Base-by-base conservation (phyloP, 805 yeast species). In the Kuraishia hungarica region DNA sequence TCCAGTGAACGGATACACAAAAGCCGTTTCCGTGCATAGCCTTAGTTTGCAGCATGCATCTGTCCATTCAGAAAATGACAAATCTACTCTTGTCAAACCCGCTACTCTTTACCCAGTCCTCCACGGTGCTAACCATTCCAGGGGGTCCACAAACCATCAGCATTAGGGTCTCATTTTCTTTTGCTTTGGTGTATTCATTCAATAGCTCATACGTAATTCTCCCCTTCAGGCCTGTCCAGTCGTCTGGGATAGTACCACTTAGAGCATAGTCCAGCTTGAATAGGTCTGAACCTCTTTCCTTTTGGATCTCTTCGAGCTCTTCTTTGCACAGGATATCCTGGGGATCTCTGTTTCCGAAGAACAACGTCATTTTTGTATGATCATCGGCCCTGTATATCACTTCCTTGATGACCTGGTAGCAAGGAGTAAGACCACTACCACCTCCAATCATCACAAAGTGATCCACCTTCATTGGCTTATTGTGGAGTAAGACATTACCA, bases 401-500 rank as follows among this genome's bases (percentile, higher is more conserved):
- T 62, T 75, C 79, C 56, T 75, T 73, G 53, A 79, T 61, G 62
- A 79, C 76, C 64, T 78, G 83, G 65, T 75, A 79, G 61, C 77
- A 76, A 21, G 83, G 84, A 29, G 84, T 78, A 62, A 80, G 79
- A 53, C 83, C 83, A 35, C 80, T 68, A 54, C 84, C 84, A 57
- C 83, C 84, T 54, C 81, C 79, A 60, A 80, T 72, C 73, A 80
- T 76, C 28, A 77, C 64, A 61, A 80, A 61, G 2, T 64, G 58
- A 17, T 62, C 58, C 29, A 60, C 60, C 15, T 56, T 53, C 2
- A 58, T 55, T 11, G 57, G 55, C 21, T 58, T 51, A 17, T 53
- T 53, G 24, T 58, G 53, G 51, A 54, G 47, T 19, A 55, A 23
- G 17, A 56, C 56, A 2, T 51, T 13, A 5, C 66, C 66, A 29